A percentile compares a stretch with the other conserved stretches of the same genome.
Conservation (phyloP, 805 yeast genomes). For the Yamadazyma endophytica region DNA sequence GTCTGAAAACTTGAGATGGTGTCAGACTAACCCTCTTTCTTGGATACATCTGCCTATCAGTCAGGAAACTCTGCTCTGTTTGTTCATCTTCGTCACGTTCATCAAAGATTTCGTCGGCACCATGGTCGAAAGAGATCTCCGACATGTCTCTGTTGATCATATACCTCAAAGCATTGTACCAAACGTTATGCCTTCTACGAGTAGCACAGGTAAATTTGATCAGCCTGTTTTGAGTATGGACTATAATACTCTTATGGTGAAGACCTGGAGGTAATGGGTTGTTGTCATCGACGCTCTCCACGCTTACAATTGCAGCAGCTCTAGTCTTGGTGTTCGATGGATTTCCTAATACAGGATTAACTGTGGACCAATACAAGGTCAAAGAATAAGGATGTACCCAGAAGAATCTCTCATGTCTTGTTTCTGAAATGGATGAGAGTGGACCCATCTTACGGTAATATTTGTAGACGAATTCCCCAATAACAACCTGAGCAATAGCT, state of each 20-base stretch:
- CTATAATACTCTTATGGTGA: conserved; percentile 76
- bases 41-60: conserved; percentile 20
- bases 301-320: conserved; percentile 75
- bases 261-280: conserved; percentile 89
- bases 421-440: conserved; percentile 67
- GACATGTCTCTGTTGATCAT: conserved; percentile 63
- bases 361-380: conserved; percentile 84
- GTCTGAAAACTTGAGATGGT: conserved; percentile 10
- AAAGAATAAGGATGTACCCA: conserved; percentile 95
- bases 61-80: conserved; percentile 13
- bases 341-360: conserved; percentile 71
- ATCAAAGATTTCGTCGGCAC: conserved; percentile 13
- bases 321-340: conserved; percentile 64
- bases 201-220: conserved; percentile 85
- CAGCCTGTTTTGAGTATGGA: conserved; percentile 56
- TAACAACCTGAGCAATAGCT: conserved; percentile 85
- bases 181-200: conserved; percentile 80
- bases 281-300: conserved; percentile 75
- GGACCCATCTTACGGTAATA: conserved; percentile 78
- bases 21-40: conserved; percentile 15
- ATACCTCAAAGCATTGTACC: conserved; percentile 83
- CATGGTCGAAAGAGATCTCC: conserved; percentile 45
- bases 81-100: conserved; percentile 13
- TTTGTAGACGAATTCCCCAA: conserved; percentile 87
- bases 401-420: conserved; percentile 86